These are phyloP conservation scores for Pterulicium gracile DNA, from an alignment of 1,284 basidiomycete species.

Conservation along the genomic window DNA sequence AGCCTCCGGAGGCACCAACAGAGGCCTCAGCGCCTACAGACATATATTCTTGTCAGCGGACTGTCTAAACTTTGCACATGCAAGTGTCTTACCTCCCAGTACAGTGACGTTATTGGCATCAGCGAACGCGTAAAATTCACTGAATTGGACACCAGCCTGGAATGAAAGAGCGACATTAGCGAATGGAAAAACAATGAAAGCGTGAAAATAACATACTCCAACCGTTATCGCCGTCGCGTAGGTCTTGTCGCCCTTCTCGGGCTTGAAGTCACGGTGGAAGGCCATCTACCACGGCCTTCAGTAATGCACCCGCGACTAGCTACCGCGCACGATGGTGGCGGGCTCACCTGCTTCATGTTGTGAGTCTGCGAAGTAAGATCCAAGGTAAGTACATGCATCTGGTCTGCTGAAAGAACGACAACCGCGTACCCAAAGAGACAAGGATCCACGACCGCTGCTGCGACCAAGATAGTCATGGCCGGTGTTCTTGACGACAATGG, in stretches of 20 bases:
- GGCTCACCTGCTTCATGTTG: conserved; percentile 17
- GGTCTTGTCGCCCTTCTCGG: neutral
- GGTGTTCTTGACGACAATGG: conserved; percentile 28
- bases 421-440: conserved; percentile 22
- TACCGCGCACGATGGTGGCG: neutral
- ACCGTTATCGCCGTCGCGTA: neutral
- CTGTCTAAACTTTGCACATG: neutral
- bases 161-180: neutral
- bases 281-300: neutral
- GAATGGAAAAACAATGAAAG: neutral
- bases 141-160: neutral
- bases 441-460: conserved; percentile 19
- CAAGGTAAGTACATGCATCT: neutral
- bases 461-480: conserved; percentile 31
- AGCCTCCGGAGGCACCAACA: conserved; percentile 19
- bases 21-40: conserved; percentile 17
- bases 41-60: neutral
- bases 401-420: neutral
- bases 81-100: conserved; percentile 12
- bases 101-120: neutral
- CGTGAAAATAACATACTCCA: neutral
- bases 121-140: neutral
- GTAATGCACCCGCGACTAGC: neutral
- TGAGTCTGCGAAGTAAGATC: conserved; percentile 10
- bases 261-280: conserved; percentile 12